Base-by-base conservation (phyloP, 768 basidiomycete species). In the Agaricus subrufescens region DNA sequence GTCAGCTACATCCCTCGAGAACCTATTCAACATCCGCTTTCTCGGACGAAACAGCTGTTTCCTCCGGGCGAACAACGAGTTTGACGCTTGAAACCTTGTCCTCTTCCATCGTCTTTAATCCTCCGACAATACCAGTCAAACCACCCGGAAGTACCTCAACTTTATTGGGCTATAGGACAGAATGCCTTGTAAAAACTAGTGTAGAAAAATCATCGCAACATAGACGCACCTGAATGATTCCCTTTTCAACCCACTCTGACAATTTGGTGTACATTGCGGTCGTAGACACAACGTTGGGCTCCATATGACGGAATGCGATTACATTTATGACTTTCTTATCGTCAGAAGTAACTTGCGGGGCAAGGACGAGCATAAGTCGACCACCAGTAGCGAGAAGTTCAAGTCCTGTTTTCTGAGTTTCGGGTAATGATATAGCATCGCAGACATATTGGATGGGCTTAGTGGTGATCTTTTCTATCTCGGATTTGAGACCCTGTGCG, bases 371-470 rank as follows among this genome's bases (percentile, higher is more conserved):
- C 4, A 66, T 67, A 15, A 72, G 65, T 10, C 72, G 64, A 14
- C 71, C 73, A 25, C 69, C 67, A 31, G 74, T 69, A 10, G 71
- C 68, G 40, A 72, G 63, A 8, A 73, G 51, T 9, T 65, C 62
- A 6, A 65, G 40, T 0, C 64, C 70, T 1, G 51, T 38, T 19
- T 64, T 54, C 57, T 69, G 67, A 0, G 71, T 73, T 1, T 49
- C 57, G 0, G 59, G 9, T 1, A 27, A 14, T 0, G 66, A 63
- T n/a, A 71, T 61, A n/a, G 69, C 54, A 47, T 71, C 71, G 52
- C 60, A 67, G 4, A 69, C 64, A 19, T 61, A 49, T n/a, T 60
- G 57, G 39, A 71, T 58, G 0, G 64, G 60, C 5, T 61, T 47
- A 8, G 55, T 39, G 8, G 63, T 65, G 11, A 68, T 49, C 9